Percentiles rank a stretch among this genome's conserved stretches.
Conservation (phyloP, 225 moss, liverwort and hornwort species). For the Marchantia polymorpha region DNA sequence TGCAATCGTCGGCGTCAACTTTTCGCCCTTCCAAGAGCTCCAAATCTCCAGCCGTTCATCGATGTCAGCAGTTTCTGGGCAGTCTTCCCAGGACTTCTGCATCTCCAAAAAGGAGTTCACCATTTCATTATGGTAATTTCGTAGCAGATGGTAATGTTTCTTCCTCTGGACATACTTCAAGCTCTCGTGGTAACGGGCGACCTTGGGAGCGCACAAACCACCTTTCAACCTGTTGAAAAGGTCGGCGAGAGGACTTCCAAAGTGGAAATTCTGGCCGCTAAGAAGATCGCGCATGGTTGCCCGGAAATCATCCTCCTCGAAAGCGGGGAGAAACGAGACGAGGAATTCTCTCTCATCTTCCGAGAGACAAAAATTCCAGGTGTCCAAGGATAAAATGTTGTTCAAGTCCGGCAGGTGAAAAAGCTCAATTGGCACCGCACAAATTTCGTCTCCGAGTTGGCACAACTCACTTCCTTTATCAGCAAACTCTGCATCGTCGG, state of each 20-base stretch:
- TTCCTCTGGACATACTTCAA: constrained; percentile 77
- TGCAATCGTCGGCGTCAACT: background rate
- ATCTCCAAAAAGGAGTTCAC: constrained; percentile 74
- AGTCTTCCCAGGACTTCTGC: constrained; percentile 77
- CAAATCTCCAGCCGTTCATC: constrained; percentile 69
- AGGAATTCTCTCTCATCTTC: constrained; percentile 80
- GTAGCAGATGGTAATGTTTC: constrained; percentile 70
- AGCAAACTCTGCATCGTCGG: constrained; percentile 54
- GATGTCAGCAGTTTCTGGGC: constrained; percentile 55
- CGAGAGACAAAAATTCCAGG: constrained; percentile 78
- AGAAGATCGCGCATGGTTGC: constrained; percentile 60
- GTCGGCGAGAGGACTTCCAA: constrained; percentile 65
- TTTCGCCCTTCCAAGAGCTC: constrained; percentile 25
- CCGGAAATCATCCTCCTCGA: constrained; percentile 63
- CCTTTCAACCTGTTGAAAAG: constrained; percentile 67
- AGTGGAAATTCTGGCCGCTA: constrained; percentile 69
- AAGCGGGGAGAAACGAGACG: constrained; percentile 59
- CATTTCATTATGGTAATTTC: constrained; percentile 84
- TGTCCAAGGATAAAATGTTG: constrained; percentile 60
- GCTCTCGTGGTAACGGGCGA: constrained; percentile 70
- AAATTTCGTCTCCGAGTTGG: constrained; percentile 60
- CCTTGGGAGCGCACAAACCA: constrained; percentile 78
- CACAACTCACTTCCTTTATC: constrained; percentile 50
- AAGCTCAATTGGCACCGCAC: constrained; percentile 70
- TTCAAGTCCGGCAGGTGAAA: constrained; percentile 74